phyloP scores from a whole-genome alignment of 2,329 filamentous ascomycete species.

The Pseudogymnoascus sp. region DNA sequence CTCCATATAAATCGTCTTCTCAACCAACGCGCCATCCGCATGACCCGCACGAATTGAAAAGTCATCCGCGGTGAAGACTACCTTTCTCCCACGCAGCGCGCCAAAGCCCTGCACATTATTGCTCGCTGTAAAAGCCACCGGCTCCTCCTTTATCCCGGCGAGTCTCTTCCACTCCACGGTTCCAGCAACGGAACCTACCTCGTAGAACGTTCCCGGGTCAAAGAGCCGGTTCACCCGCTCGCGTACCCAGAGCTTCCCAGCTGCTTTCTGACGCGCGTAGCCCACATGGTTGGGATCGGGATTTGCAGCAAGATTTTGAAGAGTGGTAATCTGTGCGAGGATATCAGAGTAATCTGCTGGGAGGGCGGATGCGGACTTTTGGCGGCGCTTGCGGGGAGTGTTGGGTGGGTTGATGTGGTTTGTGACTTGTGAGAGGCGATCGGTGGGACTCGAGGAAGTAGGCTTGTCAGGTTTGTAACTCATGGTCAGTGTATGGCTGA shows the following conservation, averaged over 20 bases:
- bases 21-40: conserved; percentile 49
- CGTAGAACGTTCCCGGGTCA: conserved; percentile 45
- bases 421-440: conserved; percentile 25
- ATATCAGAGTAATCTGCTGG: conserved; percentile 56
- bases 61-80: conserved; percentile 56
- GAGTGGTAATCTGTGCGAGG: conserved; percentile 43
- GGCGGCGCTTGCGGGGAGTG: conserved; percentile 23
- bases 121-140: conserved; percentile 44
- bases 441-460: conserved; percentile 19
- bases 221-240: conserved; percentile 51
- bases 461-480: neutral
- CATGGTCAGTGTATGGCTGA: neutral
- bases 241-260: conserved; percentile 57
- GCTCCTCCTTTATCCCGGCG: conserved; percentile 35
- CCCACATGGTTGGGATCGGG: conserved; percentile 45
- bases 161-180: conserved; percentile 48
- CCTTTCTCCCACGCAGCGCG: conserved; percentile 40
- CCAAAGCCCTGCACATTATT: conserved; percentile 57
- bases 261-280: conserved; percentile 53
- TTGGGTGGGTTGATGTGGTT: conserved; percentile 20
- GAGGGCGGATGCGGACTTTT: conserved; percentile 27
- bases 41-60: conserved; percentile 55
- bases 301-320: conserved; percentile 44
- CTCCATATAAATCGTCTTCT: conserved; percentile 53
- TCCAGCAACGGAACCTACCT: conserved; percentile 52